phyloP scores from a whole-genome alignment of 352 stramenopile genomes.

The Pythium folliculosum region DNA sequence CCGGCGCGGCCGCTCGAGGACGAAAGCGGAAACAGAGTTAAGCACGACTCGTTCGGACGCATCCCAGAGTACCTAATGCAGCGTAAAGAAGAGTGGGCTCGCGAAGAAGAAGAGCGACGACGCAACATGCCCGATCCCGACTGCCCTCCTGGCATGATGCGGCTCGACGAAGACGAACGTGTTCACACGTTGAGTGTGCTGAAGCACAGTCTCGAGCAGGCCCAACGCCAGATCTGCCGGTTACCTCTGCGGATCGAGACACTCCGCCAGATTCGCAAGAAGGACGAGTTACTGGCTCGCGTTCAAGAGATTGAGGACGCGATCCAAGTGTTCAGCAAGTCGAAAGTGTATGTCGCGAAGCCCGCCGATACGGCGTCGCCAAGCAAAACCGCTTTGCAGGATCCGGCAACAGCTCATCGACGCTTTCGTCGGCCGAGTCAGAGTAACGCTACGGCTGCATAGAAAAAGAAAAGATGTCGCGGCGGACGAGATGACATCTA shows the following conservation, averaged over 20 bases:
- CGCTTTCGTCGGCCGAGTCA: constrained; percentile 20
- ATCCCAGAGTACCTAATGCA: constrained; percentile 72
- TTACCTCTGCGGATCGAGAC: constrained; percentile 88
- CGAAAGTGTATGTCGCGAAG: constrained; percentile 84
- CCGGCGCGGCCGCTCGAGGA: constrained; percentile 26
- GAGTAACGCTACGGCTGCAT: constrained; percentile 19
- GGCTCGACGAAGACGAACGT: constrained; percentile 81
- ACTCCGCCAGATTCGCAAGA: constrained; percentile 71
- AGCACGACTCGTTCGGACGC: constrained; percentile 54
- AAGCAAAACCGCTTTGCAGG: constrained; percentile 9
- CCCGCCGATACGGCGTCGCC: constrained; percentile 20
- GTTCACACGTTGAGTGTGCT: constrained; percentile 70
- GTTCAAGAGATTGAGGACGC: constrained; percentile 90
- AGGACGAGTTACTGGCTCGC: constrained; percentile 80
- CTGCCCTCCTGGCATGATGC: constrained; percentile 84
- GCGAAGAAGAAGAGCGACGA: constrained; percentile 80
- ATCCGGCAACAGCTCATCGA: neutral
- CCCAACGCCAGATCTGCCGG: constrained; percentile 65
- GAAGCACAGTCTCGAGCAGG: constrained; percentile 56
- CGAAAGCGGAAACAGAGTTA: constrained; percentile 14
- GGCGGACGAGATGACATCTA: neutral
- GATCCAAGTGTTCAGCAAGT: constrained; percentile 85
- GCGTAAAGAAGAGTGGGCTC: constrained; percentile 78
- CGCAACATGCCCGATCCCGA: constrained; percentile 78
- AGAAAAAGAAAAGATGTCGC: neutral